Conservation (phyloP, 225 moss, liverwort and hornwort genomes). For the Pseudisothecium myosuroides region DNA sequence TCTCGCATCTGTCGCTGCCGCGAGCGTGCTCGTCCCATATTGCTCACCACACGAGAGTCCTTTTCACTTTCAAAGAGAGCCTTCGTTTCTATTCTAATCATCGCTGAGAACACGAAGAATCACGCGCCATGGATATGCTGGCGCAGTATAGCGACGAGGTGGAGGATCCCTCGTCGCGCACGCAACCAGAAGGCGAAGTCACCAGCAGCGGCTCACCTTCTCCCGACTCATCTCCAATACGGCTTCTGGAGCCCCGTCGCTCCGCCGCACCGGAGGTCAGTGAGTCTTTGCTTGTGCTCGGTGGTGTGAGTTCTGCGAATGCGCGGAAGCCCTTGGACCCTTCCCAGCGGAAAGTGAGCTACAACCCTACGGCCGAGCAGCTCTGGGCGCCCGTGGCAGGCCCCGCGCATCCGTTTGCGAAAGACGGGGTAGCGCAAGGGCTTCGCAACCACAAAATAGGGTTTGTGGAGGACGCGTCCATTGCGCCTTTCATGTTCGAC, state of each 20-base stretch:
- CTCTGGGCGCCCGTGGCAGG: slow-evolving; percentile 94
- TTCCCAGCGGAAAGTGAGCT: slow-evolving; percentile 73
- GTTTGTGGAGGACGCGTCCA: slow-evolving; percentile 92
- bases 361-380: slow-evolving; percentile 93
- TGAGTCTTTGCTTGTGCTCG: slow-evolving; percentile 39
- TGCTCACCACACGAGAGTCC: background rate
- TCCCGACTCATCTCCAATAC: slow-evolving; percentile 61
- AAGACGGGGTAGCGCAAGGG: slow-evolving; percentile 85
- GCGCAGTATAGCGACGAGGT: slow-evolving; percentile 22
- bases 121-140: slow-evolving; percentile 28
- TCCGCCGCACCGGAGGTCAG: slow-evolving; percentile 84
- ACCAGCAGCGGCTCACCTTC: slow-evolving; percentile 34
- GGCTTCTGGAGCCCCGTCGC: slow-evolving; percentile 38
- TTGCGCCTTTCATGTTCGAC: slow-evolving; percentile 86
- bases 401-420: slow-evolving; percentile 84
- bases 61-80: background rate
- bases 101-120: background rate
- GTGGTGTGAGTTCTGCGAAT: background rate
- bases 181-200: slow-evolving; percentile 10
- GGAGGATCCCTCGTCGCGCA: background rate
- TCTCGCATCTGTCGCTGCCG: background rate
- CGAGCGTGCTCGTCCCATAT: background rate
- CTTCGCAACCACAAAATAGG: slow-evolving; percentile 88
- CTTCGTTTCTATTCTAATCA: background rate
- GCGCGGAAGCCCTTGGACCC: slow-evolving; percentile 68